A percentile compares a stretch with the other conserved stretches of the same genome.
Evolutionary conservation across 1,284 basidiomycete species (phyloP).

Genomic region (Ustilago sp.): DNA sequence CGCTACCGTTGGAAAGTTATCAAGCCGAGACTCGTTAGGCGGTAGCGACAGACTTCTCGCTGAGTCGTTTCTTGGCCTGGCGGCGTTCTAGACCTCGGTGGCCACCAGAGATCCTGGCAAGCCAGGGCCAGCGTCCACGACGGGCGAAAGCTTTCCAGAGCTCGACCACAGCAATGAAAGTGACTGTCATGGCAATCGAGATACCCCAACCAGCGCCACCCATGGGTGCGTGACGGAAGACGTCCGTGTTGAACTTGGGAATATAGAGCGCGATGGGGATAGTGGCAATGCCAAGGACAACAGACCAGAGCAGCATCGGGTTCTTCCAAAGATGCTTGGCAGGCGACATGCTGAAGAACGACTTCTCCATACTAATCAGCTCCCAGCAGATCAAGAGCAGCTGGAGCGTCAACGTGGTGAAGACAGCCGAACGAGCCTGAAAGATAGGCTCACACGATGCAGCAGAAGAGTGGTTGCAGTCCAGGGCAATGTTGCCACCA

Average conservation of each 20-base stretch:
- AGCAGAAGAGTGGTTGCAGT: slow-evolving; percentile 59
- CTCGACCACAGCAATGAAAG: slow-evolving; percentile 54
- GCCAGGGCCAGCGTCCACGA: slow-evolving; percentile 58
- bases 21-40: neutral
- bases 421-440: slow-evolving; percentile 62
- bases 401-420: slow-evolving; percentile 60
- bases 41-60: slow-evolving; percentile 17
- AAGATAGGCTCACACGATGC: slow-evolving; percentile 57
- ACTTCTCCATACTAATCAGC: slow-evolving; percentile 60
- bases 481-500: slow-evolving; percentile 47
- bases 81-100: slow-evolving; percentile 47
- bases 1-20: neutral
- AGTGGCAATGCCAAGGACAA: slow-evolving; percentile 53
- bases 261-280: slow-evolving; percentile 64
- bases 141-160: slow-evolving; percentile 61
- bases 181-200: slow-evolving; percentile 51
- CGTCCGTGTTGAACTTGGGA: slow-evolving; percentile 61
- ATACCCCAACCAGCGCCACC: slow-evolving; percentile 59
- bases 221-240: slow-evolving; percentile 60
- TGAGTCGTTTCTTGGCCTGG: slow-evolving; percentile 28
- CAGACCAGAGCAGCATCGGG: slow-evolving; percentile 60
- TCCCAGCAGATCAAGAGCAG: slow-evolving; percentile 62
- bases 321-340: slow-evolving; percentile 58
- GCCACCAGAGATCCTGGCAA: slow-evolving; percentile 59
- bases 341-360: slow-evolving; percentile 57